Evolutionary conservation across 192 early-diverging fungal genomes (phyloP).

Genomic region (Coemansia sp.): DNA sequence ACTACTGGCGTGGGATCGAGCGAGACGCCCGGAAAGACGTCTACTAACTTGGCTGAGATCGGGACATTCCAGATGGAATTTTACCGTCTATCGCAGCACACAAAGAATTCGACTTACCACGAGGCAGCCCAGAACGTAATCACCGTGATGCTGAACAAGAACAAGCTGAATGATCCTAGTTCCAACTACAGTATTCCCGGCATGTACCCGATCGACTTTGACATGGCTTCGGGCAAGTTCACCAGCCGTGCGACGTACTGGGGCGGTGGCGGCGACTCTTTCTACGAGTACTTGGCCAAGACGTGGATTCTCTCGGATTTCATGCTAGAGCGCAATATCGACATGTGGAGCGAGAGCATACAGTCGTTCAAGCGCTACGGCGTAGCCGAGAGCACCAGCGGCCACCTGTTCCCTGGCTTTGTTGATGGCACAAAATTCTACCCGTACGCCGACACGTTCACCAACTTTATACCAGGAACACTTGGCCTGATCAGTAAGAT

Average conservation of each 20-base stretch:
- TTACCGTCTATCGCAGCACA: conserved; percentile 83
- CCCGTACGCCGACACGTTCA: conserved; percentile 52
- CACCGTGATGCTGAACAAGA: conserved; percentile 42
- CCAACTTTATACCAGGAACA: conserved; percentile 55
- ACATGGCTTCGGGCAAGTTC: conserved; percentile 43
- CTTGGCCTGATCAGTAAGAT: conserved; percentile 49
- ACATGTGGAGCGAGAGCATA: conserved; percentile 57
- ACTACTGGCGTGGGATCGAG: conserved; percentile 58
- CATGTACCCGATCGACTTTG: conserved; percentile 43
- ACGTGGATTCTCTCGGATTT: conserved; percentile 79
- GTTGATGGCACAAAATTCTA: conserved; percentile 52
- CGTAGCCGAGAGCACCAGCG: conserved; percentile 39
- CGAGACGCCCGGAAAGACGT: conserved; percentile 52
- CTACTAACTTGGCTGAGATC: conserved; percentile 69
- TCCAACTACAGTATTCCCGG: conserved; percentile 48
- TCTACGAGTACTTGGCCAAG: conserved; percentile 94
- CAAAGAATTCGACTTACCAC: conserved; percentile 81
- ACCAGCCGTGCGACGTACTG: conserved; percentile 51
- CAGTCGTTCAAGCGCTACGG: conserved; percentile 36
- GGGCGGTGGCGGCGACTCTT: conserved; percentile 89
- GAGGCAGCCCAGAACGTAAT: conserved; percentile 71
- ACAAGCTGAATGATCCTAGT: conserved; percentile 21
- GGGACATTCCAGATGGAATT: conserved; percentile 90
- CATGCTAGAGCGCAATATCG: conserved; percentile 54
- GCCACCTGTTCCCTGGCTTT: conserved; percentile 41